Percentiles rank a stretch among this genome's conserved stretches.
Conservation (phyloP, 768 basidiomycete genomes). For the Psilocybe cubensis region DNA sequence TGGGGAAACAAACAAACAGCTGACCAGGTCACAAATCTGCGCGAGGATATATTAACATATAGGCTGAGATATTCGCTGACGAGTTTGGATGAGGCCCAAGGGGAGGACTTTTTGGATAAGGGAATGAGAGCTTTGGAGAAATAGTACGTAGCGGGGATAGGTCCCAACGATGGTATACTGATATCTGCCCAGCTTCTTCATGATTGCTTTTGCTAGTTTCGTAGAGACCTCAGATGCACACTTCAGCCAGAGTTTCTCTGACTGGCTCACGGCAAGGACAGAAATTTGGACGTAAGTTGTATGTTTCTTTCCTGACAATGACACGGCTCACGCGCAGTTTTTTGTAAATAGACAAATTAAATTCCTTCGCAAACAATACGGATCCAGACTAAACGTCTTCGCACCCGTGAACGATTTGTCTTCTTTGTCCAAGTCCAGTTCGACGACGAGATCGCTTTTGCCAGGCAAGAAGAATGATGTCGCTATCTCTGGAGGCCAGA, state of each 20-base stretch:
- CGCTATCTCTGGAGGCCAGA: constrained; percentile 78
- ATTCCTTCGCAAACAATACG: constrained; percentile 81
- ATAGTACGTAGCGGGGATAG: constrained; percentile 55
- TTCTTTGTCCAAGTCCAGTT: constrained; percentile 70
- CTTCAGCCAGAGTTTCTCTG: constrained; percentile 72
- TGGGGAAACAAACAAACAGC: too few relatives aligned
- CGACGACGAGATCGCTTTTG: constrained; percentile 56
- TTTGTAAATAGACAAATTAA: constrained; percentile 66
- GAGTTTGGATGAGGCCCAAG: constrained; percentile 67
- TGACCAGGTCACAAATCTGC: constrained; percentile 89
- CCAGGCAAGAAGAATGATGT: constrained; percentile 77
- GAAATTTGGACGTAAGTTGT: constrained; percentile 89
- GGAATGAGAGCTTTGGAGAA: constrained; percentile 83
- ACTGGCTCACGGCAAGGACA: constrained; percentile 86
- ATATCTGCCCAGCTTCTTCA: constrained; percentile 71
- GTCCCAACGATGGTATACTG: not conserved
- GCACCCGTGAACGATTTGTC: constrained; percentile 90
- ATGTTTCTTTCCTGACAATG: not conserved
- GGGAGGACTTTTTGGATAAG: constrained; percentile 59
- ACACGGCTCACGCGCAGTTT: not conserved
- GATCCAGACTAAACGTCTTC: constrained; percentile 87
- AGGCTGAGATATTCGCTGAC: constrained; percentile 87
- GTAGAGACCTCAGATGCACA: constrained; percentile 62
- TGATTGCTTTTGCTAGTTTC: constrained; percentile 92
- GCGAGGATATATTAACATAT: constrained; percentile 85